These are phyloP conservation scores for Micractinium sp. DNA, from an alignment of 139 green algal genomes.

Conservation along the genomic window DNA sequence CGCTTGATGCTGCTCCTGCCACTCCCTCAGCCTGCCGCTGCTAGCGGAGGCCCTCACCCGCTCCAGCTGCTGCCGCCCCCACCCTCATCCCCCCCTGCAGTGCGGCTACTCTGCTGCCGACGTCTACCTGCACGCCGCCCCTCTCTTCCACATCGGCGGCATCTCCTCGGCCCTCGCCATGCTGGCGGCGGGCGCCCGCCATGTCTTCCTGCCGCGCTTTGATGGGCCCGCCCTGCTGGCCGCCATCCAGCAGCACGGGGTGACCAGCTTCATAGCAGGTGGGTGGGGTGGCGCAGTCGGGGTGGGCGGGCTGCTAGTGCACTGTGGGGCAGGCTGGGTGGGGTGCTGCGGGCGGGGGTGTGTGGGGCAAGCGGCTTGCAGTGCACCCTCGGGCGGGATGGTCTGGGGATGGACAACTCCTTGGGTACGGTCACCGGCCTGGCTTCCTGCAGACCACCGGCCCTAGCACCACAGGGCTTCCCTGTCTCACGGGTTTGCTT, in stretches of 20 bases:
- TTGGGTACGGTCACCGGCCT: no score
- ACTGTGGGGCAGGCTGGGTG: not conserved
- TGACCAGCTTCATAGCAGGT: slow-evolving; percentile 80
- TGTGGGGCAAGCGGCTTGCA: no score
- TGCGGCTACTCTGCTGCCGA: slow-evolving; percentile 74
- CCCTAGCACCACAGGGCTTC: no score
- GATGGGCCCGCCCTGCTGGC: slow-evolving; percentile 20
- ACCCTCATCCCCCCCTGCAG: slow-evolving; percentile 1
- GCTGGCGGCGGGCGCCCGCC: slow-evolving; percentile 70
- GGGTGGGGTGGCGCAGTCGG: not conserved
- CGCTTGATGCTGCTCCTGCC: no score
- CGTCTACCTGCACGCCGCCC: slow-evolving; percentile 87
- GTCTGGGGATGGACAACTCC: no score
- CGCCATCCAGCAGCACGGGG: slow-evolving; percentile 45
- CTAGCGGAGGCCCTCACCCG: not conserved
- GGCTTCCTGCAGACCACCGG: no score
- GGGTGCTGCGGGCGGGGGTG: no score
- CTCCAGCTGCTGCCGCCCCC: not conserved
- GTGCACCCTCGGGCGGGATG: no score
- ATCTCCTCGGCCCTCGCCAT: slow-evolving; percentile 81
- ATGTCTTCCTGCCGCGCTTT: slow-evolving; percentile 62
- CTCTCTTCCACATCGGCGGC: slow-evolving; percentile 91
- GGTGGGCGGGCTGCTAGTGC: not conserved
- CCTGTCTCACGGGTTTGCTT: no score
- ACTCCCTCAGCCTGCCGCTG: no score